A percentile compares a stretch with the other conserved stretches of the same genome.
These are phyloP conservation scores for Pseudogymnoascus sp. DNA, from an alignment of 2,329 filamentous ascomycete species.

Conservation along the genomic window DNA sequence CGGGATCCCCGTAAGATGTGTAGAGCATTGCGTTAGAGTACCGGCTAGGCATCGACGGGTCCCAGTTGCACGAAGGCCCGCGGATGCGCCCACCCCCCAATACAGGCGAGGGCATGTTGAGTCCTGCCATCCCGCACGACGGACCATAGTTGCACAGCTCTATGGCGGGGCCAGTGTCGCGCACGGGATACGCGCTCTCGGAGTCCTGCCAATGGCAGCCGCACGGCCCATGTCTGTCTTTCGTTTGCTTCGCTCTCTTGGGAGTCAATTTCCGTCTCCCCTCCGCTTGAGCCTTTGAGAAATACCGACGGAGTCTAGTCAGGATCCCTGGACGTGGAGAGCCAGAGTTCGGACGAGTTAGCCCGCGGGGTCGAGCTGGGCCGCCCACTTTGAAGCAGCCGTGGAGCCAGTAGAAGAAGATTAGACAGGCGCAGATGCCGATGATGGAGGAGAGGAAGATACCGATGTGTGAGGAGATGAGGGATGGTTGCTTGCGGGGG, in stretches of 20 bases:
- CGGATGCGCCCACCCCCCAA: neutral
- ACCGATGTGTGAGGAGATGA: slow-evolving; percentile 2
- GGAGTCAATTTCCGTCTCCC: neutral
- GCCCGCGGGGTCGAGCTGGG: neutral
- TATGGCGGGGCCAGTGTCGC: neutral
- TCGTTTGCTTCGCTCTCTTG: neutral
- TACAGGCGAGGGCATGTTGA: neutral
- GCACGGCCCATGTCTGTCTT: neutral
- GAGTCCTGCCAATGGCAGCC: neutral
- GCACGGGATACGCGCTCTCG: neutral
- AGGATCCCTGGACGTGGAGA: neutral
- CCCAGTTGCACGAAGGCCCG: neutral
- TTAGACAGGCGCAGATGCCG: neutral
- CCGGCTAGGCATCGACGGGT: neutral
- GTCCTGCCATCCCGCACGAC: neutral
- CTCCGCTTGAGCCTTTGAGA: too few species aligned
- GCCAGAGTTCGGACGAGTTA: neutral
- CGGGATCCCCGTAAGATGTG: neutral
- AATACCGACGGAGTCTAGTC: neutral
- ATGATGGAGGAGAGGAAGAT: slow-evolving; percentile 6
- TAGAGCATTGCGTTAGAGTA: neutral
- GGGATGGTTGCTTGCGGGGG: neutral
- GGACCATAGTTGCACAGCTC: neutral
- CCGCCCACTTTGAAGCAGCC: neutral
- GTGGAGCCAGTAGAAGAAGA: neutral